Evolutionary conservation across 768 basidiomycete genomes (phyloP).

Genomic region (Lyophyllum shimeji): DNA sequence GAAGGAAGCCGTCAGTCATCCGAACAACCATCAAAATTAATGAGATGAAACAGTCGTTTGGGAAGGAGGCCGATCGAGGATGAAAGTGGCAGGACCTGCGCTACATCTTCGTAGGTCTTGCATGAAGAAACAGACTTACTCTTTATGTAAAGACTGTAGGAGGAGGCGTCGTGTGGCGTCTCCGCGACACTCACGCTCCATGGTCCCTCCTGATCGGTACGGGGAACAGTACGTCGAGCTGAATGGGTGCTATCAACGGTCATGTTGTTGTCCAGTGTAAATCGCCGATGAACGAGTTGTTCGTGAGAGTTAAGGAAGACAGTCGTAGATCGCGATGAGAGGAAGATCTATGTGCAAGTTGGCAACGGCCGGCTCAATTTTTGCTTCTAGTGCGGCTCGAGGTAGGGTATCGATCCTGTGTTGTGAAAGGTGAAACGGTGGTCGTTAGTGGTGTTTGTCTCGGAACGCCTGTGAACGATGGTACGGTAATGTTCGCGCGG

Average conservation of each 20-base stretch:
- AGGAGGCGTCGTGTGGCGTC: constrained; percentile 69
- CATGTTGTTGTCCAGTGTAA: constrained; percentile 23
- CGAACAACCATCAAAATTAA: constrained; percentile 1
- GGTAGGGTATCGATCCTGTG: constrained; percentile 43
- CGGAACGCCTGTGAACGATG: constrained; percentile 31
- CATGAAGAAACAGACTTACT: constrained; percentile 55
- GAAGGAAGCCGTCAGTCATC: constrained; percentile 21
- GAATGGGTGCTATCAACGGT: constrained; percentile 20
- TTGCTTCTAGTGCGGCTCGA: constrained; percentile 33
- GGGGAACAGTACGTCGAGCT: constrained; percentile 49
- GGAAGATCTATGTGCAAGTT: constrained; percentile 35
- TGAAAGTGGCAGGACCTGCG: constrained; percentile 6
- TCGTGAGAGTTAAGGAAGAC: constrained; percentile 16
- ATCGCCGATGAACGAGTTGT: constrained; percentile 15
- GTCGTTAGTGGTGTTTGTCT: constrained; percentile 25
- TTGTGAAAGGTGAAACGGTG: constrained; percentile 26
- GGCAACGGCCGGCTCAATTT: constrained; percentile 34
- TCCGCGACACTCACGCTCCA: constrained; percentile 91
- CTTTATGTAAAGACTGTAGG: constrained; percentile 87
- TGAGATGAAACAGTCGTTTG: constrained; percentile 1
- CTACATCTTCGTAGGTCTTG: constrained; percentile 4
- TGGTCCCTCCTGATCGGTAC: constrained; percentile 78
- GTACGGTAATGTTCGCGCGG: constrained; percentile 44
- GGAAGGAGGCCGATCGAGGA: constrained; percentile 9
- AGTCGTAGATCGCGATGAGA: constrained; percentile 31